Evolutionary conservation across 2,329 filamentous ascomycete species (phyloP).

Genomic region (Bisporella sp.): DNA sequence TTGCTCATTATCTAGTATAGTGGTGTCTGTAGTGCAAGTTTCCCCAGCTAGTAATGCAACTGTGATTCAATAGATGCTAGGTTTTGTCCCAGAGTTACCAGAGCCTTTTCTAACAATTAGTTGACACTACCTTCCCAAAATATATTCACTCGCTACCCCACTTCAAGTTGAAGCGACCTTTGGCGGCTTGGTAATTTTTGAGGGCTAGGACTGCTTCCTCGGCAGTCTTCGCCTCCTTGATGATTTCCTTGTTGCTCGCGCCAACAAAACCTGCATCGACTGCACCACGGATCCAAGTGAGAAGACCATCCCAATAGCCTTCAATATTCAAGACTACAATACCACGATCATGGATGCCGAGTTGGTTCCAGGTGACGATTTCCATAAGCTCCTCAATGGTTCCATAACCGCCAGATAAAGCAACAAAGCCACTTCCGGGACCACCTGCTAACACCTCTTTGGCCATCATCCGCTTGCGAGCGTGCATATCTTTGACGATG

Average conservation of each 20-base stretch:
- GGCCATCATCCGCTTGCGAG: conserved; percentile 90
- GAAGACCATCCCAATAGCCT: conserved; percentile 84
- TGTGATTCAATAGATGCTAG: too few relatives aligned
- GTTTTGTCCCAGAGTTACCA: neutral
- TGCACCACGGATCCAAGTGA: conserved; percentile 73
- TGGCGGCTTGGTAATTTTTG: conserved; percentile 66
- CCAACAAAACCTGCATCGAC: conserved; percentile 73
- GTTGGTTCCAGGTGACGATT: conserved; percentile 88
- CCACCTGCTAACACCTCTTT: conserved; percentile 76
- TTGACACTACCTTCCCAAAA: neutral
- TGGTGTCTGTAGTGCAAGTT: too few relatives aligned
- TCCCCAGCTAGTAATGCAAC: too few relatives aligned
- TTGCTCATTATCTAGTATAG: too few relatives aligned
- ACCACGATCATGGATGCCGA: conserved; percentile 79
- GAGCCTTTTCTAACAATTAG: neutral
- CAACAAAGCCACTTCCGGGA: conserved; percentile 81
- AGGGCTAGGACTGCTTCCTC: conserved; percentile 67
- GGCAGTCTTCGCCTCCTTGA: conserved; percentile 67
- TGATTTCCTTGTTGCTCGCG: conserved; percentile 62
- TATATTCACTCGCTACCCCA: conserved; percentile 50
- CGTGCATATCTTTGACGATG: conserved; percentile 93
- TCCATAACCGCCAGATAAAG: conserved; percentile 82
- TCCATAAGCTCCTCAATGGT: conserved; percentile 96
- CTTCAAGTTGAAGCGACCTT: conserved; percentile 70
- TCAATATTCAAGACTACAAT: conserved; percentile 82